A percentile compares a stretch with the other conserved stretches of the same genome.
These are phyloP conservation scores for Claviceps cyperi DNA, from an alignment of 2,329 filamentous ascomycete species.

Conservation along the genomic window DNA sequence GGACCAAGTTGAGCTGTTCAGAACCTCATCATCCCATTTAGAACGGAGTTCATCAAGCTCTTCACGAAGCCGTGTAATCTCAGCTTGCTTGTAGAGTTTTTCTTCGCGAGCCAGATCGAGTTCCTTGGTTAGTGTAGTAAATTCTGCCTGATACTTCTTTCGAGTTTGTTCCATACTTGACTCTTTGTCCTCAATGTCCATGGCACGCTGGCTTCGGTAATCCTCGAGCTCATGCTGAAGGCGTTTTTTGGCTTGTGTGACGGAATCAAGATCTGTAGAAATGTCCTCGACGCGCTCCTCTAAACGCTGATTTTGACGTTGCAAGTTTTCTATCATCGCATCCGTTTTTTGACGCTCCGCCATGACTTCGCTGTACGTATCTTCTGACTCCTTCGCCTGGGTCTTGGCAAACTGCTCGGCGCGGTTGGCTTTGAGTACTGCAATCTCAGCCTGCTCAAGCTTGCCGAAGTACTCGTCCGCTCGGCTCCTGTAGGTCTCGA, in stretches of 20 bases:
- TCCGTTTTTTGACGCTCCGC: constrained; percentile 87
- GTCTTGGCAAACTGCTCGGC: constrained; percentile 90
- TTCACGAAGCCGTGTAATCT: constrained; percentile 80
- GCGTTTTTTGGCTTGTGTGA: constrained; percentile 78
- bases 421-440: constrained; percentile 78
- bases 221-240: constrained; percentile 96
- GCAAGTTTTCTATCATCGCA: constrained; percentile 71
- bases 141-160: constrained; percentile 93
- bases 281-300: constrained; percentile 88
- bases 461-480: constrained; percentile 96
- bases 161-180: constrained; percentile 90
- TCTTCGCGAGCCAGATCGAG: constrained; percentile 89
- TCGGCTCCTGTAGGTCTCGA: constrained; percentile 79
- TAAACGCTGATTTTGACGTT: constrained; percentile 75
- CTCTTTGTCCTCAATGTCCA: constrained; percentile 95
- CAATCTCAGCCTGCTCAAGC: constrained; percentile 90
- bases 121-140: constrained; percentile 78
- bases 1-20: constrained; percentile 95
- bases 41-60: constrained; percentile 87
- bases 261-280: constrained; percentile 74
- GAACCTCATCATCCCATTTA: constrained; percentile 96
- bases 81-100: constrained; percentile 68
- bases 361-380: constrained; percentile 80
- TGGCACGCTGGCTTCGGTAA: constrained; percentile 85
- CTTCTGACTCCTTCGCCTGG: constrained; percentile 81